Base-by-base conservation (phyloP, 495 filamentous ascomycete species). In the Cenococcum geophilum region DNA sequence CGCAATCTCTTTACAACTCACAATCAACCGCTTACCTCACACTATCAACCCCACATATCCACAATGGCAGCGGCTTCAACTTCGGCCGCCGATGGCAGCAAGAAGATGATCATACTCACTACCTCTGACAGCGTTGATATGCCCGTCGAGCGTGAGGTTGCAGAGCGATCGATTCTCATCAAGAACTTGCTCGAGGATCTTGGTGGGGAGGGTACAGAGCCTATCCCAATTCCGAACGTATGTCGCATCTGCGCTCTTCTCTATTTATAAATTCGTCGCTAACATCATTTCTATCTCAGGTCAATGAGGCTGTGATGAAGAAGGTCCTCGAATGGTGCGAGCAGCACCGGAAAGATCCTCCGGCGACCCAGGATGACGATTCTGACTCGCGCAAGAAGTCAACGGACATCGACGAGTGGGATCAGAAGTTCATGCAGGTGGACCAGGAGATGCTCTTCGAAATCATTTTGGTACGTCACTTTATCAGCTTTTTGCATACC, bases 381-480 rank as follows among this genome's bases (percentile, higher is more conserved):
- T 87, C 91, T 65, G 93, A 98, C 71, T 88, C 82, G 40, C 89
- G 95, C 63, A 96, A 96, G 81, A 96, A 96, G 83, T 95, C 91
- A 0, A 97, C 93, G 21, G 93, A 97, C 55, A 98, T 98, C 68
- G 93, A 97, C 43, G 93, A 98, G 76, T 98, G 93, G 93, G 93
- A 98, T 68, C 93, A 97, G 75, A 98, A 98, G 74, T 98, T 97
- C 74, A 98, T 97, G 93, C 93, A 97, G 76, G 93, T 98, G 9
- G 93, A 98, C 71, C 93, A 98, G 72, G 93, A 98, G 76, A 96
- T 98, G 93, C 83, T 98, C 0, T 98, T 98, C 63, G 93, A 98
- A 79, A 97, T 98, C 71, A 98, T 98, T 63, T 79, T 98, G 32
- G 91, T 95, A 83, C 54, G 88, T 83, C 32, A 5, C n/a, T 18